Percentiles rank a stretch among this genome's conserved stretches.
phyloP scores from a whole-genome alignment of 2,329 filamentous ascomycete species.

The Pseudogymnoascus sp. region DNA sequence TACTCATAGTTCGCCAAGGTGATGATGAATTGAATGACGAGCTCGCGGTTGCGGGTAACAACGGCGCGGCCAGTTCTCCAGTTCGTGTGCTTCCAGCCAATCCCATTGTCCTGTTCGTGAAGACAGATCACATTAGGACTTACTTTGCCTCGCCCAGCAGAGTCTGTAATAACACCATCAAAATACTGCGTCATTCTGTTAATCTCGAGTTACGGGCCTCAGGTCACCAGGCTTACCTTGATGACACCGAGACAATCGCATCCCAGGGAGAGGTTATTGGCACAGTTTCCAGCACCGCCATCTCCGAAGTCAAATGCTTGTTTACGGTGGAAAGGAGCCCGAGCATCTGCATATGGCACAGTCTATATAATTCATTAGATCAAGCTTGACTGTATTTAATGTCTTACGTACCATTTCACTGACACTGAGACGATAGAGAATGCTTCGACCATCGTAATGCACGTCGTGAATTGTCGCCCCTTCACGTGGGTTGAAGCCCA shows the following conservation, averaged over 20 bases:
- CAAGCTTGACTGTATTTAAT: background rate
- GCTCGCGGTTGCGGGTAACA: constrained; percentile 52
- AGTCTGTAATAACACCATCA: constrained; percentile 44
- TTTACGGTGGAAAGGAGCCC: constrained; percentile 56
- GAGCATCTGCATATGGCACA: constrained; percentile 56
- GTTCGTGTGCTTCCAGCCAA: constrained; percentile 66
- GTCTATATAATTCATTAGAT: constrained; percentile 25
- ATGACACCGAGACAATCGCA: constrained; percentile 64
- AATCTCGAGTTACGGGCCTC: constrained; percentile 9
- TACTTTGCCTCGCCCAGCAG: constrained; percentile 46
- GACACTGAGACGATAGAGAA: constrained; percentile 51
- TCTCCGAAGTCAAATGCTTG: constrained; percentile 65
- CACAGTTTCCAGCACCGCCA: constrained; percentile 54
- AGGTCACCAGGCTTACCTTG: constrained; percentile 31
- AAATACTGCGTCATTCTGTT: constrained; percentile 39
- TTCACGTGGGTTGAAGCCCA: constrained; percentile 54
- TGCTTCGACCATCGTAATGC: constrained; percentile 49
- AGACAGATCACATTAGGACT: constrained; percentile 58
- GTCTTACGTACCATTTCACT: constrained; percentile 46
- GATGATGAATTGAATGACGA: constrained; percentile 61
- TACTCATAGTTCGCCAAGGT: constrained; percentile 68
- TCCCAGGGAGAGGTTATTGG: constrained; percentile 59
- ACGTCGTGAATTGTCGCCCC: constrained; percentile 55
- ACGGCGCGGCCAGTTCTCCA: constrained; percentile 56
- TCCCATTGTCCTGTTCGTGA: constrained; percentile 63